A percentile compares a stretch with the other conserved stretches of the same genome.
These are phyloP conservation scores for Sugiyamaella smithiae DNA, from an alignment of 805 yeast genomes.

Conservation along the genomic window DNA sequence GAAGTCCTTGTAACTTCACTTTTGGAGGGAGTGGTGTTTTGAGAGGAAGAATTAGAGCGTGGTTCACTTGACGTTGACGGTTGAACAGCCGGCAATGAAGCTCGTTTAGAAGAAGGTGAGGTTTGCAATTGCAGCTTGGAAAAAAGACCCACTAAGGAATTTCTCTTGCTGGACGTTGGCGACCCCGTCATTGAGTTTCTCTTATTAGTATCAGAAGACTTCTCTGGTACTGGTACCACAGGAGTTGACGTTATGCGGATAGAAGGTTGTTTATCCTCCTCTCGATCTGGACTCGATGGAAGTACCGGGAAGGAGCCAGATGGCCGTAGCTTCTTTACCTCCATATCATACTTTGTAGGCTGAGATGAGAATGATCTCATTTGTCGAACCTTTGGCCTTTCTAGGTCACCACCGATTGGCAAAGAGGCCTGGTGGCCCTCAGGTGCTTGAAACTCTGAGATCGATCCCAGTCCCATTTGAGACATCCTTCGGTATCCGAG, in stretches of 20 bases:
- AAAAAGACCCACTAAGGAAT: background rate
- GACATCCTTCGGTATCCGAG: background rate
- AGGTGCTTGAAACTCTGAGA: background rate
- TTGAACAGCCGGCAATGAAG: background rate
- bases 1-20: background rate
- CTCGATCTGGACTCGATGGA: background rate
- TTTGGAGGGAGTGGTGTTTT: background rate
- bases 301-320: background rate
- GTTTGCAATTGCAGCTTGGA: too few relatives aligned
- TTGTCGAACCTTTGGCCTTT: background rate
- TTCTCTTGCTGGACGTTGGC: background rate
- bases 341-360: background rate
- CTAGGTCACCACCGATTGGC: background rate
- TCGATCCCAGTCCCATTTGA: background rate
- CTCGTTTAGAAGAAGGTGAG: background rate
- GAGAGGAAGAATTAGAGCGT: background rate
- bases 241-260: background rate
- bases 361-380: constrained; percentile 3
- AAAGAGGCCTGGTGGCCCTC: background rate
- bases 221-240: background rate
- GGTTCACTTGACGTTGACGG: background rate
- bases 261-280: background rate
- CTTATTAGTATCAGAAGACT: background rate
- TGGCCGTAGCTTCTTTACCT: background rate
- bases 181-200: background rate